Evolutionary conservation across 2,329 filamentous ascomycete genomes (phyloP).

Genomic region (Fusarium protoensiforme): DNA sequence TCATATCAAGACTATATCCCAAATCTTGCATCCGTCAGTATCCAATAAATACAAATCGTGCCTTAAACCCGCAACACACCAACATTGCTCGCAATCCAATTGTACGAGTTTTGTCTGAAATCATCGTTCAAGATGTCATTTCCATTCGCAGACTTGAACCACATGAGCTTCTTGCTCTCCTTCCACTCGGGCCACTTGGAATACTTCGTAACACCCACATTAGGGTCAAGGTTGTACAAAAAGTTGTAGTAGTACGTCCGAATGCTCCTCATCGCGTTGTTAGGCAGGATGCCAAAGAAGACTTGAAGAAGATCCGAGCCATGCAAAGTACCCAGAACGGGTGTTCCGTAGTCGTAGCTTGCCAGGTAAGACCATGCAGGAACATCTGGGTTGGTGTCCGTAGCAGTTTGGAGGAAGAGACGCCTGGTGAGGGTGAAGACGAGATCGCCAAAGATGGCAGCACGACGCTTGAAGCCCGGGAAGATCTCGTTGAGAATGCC

Average conservation of each 20-base stretch:
- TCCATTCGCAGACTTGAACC: slow-evolving; percentile 52
- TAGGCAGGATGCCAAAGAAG: slow-evolving; percentile 72
- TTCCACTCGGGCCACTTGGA: slow-evolving; percentile 57
- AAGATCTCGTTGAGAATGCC: slow-evolving; percentile 76
- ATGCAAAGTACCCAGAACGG: slow-evolving; percentile 82
- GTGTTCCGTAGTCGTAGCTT: slow-evolving; percentile 76
- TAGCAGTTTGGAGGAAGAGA: slow-evolving; percentile 64
- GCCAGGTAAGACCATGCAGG: slow-evolving; percentile 80
- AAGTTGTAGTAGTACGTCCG: slow-evolving; percentile 80
- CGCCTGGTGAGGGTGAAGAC: slow-evolving; percentile 80
- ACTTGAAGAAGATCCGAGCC: slow-evolving; percentile 75
- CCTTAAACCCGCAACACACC: slow-evolving; percentile 36
- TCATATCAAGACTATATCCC: not conserved
- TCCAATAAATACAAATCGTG: not conserved
- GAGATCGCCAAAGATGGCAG: slow-evolving; percentile 80
- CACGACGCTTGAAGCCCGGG: slow-evolving; percentile 80
- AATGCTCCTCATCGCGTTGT: slow-evolving; percentile 69
- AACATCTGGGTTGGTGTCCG: slow-evolving; percentile 63
- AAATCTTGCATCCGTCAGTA: not conserved
- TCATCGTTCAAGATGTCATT: slow-evolving; percentile 51
- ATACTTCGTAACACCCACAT: slow-evolving; percentile 58
- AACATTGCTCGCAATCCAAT: slow-evolving; percentile 43
- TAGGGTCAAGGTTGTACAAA: slow-evolving; percentile 76
- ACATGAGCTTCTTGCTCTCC: slow-evolving; percentile 59
- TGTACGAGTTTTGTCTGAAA: slow-evolving; percentile 48